Base-by-base conservation (phyloP, 495 filamentous ascomycete species). In the Xylaria intraflava region DNA sequence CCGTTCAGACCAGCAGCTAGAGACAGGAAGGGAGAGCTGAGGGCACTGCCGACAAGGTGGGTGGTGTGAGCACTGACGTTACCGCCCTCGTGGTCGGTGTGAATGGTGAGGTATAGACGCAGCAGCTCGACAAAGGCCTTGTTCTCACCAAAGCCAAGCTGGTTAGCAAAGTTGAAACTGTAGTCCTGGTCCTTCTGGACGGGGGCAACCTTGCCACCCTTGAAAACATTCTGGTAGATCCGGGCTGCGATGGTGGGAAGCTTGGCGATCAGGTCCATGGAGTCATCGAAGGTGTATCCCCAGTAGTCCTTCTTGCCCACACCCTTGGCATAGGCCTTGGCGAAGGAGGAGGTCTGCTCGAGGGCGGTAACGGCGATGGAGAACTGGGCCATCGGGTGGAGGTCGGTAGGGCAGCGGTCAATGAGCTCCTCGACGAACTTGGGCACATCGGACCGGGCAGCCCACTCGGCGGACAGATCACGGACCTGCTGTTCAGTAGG, bases 301-400 rank as follows among this genome's bases (percentile, higher is more conserved):
- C 93, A 98, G 87, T 98, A 98, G 59, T 97, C 89, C 72, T 87
- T 87, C 85, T 98, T 98, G 81, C 89, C 91, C 66, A 98, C 86
- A 68, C 93, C 93, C 82, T 93, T 95, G 62, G 90, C 92, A 65
- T 98, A 98, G 63, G 92, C 92, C 78, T 95, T 95, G 65, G 94
- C 83, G 73, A 98, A 98, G 49, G 88, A 82, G 46, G 93, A 97
- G 75, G 94, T 93, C 71, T 94, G 90, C 83, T 98, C 94, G 60
- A 98, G 89, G 68, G 93, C 93, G 61, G 86, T 96, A 62, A 98
- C 90, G 61, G 94, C 93, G 62, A 97, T 75, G 33, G 94, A 96
- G 82, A 98, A 95, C 81, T 98, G 93, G 47, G 94, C 90, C 93
- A 98, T 98, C 69, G 93, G 94, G 84, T 98, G 93, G 60, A 98